phyloP scores from a whole-genome alignment of 148 eudicot species.

The Vaccinium vitisidaea region DNA sequence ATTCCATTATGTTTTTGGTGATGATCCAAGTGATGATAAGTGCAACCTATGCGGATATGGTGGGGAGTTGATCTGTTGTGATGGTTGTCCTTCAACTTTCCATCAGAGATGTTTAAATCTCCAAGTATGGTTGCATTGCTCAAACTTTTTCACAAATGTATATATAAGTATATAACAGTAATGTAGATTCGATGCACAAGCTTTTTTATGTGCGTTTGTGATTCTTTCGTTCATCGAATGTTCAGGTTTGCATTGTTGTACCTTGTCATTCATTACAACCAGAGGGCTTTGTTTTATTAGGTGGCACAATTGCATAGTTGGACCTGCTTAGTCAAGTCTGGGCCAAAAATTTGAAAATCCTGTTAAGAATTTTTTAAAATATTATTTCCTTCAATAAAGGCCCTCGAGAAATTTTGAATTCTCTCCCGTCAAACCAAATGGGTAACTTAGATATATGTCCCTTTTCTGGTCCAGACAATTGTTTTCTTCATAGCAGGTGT shows the following conservation, averaged over 20 bases:
- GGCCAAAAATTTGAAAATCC: neutral
- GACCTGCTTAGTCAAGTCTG: neutral
- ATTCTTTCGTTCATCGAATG: neutral
- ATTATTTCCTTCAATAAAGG: neutral
- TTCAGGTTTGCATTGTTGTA: neutral
- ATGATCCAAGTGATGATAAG: constrained; percentile 91
- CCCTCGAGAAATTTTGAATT: neutral
- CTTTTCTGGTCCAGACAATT: neutral
- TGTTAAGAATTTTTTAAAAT: neutral
- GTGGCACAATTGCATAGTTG: neutral
- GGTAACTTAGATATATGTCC: neutral
- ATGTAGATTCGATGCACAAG: neutral
- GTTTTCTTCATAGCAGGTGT: neutral
- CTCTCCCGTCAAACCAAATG: neutral
- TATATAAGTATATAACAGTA: neutral
- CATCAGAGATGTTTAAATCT: constrained; percentile 70
- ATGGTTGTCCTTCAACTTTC: constrained; percentile 92
- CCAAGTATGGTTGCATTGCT: constrained; percentile 49
- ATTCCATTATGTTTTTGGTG: constrained; percentile 57
- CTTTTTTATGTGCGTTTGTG: neutral
- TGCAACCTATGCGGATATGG: constrained; percentile 95
- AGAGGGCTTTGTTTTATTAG: neutral
- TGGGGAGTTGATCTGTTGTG: constrained; percentile 94
- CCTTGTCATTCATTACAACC: neutral
- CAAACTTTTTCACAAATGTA: neutral